Evolutionary conservation across 2,329 filamentous ascomycete genomes (phyloP).

Genomic region (Aquanectria penicillioides): DNA sequence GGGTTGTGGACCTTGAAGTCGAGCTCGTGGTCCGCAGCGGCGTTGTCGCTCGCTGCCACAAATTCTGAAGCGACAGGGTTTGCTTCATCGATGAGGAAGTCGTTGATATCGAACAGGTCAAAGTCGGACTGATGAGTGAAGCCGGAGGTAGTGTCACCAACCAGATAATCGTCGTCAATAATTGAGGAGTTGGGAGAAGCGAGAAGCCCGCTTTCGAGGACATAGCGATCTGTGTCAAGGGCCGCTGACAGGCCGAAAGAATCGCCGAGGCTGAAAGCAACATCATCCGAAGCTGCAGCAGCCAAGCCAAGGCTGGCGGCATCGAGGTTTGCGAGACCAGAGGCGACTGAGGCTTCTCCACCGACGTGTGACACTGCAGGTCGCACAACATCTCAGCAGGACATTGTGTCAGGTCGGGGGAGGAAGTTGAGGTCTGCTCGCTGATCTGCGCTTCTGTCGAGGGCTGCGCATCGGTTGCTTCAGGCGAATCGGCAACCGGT

Average conservation of each 20-base stretch:
- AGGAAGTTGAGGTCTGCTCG: slow-evolving; percentile 51
- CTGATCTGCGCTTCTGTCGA: slow-evolving; percentile 32
- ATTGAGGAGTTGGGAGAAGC: slow-evolving; percentile 74
- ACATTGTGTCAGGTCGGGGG: slow-evolving; percentile 99
- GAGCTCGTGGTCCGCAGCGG: slow-evolving; percentile 63
- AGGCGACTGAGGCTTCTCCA: slow-evolving; percentile 64
- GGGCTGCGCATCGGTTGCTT: slow-evolving; percentile 43
- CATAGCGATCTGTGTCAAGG: slow-evolving; percentile 78
- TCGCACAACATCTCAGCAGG: slow-evolving; percentile 99
- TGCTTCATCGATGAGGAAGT: slow-evolving; percentile 66
- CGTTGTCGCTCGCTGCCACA: slow-evolving; percentile 59
- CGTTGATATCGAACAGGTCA: slow-evolving; percentile 62
- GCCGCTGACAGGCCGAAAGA: slow-evolving; percentile 74
- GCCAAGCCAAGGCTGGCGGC: slow-evolving; percentile 54
- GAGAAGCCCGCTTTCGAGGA: slow-evolving; percentile 81
- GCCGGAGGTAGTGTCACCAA: slow-evolving; percentile 65
- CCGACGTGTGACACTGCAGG: slow-evolving; percentile 99
- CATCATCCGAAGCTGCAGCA: slow-evolving; percentile 67
- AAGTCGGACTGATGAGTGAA: slow-evolving; percentile 53
- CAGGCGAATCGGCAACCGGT: slow-evolving; percentile 58
- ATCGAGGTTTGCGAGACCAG: slow-evolving; percentile 53
- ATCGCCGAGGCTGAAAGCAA: slow-evolving; percentile 75
- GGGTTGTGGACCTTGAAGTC: slow-evolving; percentile 64
- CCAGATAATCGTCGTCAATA: slow-evolving; percentile 75
- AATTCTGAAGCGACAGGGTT: slow-evolving; percentile 57